A percentile compares a stretch with the other conserved stretches of the same genome.
Conservation (phyloP, 2,329 filamentous ascomycete genomes). For the Paraphaeosphaeria minitans region DNA sequence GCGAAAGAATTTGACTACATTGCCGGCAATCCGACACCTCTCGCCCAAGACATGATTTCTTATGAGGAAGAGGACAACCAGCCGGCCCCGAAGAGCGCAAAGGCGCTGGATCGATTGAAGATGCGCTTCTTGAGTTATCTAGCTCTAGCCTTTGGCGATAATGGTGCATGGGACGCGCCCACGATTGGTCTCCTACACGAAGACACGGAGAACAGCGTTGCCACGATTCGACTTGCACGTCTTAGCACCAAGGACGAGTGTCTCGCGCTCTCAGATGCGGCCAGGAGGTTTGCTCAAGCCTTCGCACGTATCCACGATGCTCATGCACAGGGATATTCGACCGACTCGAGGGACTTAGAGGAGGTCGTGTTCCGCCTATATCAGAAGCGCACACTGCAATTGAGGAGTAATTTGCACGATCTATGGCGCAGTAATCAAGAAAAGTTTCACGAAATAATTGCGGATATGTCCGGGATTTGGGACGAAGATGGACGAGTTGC, state of each 20-base stretch:
- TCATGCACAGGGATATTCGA: too few relatives aligned
- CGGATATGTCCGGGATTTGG: not conserved
- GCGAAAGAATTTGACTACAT: not conserved
- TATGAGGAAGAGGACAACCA: not conserved
- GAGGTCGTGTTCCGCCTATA: not conserved
- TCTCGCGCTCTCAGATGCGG: not conserved
- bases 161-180: not conserved
- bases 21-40: not conserved
- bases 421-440: not conserved
- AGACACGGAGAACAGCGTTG: not conserved
- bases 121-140: not conserved
- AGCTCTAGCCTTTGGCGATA: not conserved
- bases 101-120: not conserved
- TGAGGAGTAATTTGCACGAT: not conserved
- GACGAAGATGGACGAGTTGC: not conserved
- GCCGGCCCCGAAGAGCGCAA: not conserved
- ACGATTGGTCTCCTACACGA: not conserved
- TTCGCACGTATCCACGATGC: not conserved
- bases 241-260: too few relatives aligned
- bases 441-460: not conserved
- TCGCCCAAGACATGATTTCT: not conserved
- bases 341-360: too few relatives aligned
- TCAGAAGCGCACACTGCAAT: not conserved
- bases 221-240: not conserved
- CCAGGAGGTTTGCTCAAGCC: not conserved